Base-by-base conservation (phyloP, 1,284 basidiomycete species). In the Rhodotorula mucilaginosa region DNA sequence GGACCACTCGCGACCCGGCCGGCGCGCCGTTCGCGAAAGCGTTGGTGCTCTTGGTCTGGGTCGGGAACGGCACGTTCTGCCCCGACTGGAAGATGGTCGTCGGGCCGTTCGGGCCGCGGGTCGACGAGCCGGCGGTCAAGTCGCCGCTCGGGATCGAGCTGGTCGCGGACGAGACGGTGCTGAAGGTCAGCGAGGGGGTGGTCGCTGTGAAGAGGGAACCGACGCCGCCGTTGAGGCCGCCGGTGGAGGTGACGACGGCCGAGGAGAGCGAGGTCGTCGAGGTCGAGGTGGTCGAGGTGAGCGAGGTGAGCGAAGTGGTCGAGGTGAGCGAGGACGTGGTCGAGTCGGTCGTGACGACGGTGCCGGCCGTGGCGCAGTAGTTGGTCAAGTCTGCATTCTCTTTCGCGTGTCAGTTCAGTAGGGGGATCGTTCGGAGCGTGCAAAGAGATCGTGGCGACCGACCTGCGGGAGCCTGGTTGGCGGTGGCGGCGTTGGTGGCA, bases 1-100 rank as follows among this genome's bases (percentile, higher is more conserved):
- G 12, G 12, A 6, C 39, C 12, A 29, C 60, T 6, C 8, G 15
- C 8, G 12, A 18, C 5, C 19, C 59, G 21, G 59, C 52, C 13
- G 34, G 34, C 34, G 46, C 59, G 19, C 26, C 60, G 60, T 34
- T 61, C 46, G 54, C 46, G 21, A 67, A 67, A 46, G 60, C 65
- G 65, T 47, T 67, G 18, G 52, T 3, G 54, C 60, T 34, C 65
- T 67, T 67, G 52, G 52, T 61, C 65, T 67, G 65, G 1, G 65
- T 61, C 46, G 65, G 65, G 65, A 66, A 66, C 34, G 31, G 34
- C 58, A 47, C 18, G 44, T 39, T 51, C 26, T 39, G 58, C 3
- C 44, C 31, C 7, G 58, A 61, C n/a, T 57, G 51, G 26, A 23
- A 21, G 65, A 61, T 16, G 19, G 58, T 66, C 34, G 46, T 12